Evolutionary conservation across 1,284 basidiomycete genomes (phyloP), one percentile per base, ranked within the genome.

Genomic region (Ceratobasidium sp.): DNA sequence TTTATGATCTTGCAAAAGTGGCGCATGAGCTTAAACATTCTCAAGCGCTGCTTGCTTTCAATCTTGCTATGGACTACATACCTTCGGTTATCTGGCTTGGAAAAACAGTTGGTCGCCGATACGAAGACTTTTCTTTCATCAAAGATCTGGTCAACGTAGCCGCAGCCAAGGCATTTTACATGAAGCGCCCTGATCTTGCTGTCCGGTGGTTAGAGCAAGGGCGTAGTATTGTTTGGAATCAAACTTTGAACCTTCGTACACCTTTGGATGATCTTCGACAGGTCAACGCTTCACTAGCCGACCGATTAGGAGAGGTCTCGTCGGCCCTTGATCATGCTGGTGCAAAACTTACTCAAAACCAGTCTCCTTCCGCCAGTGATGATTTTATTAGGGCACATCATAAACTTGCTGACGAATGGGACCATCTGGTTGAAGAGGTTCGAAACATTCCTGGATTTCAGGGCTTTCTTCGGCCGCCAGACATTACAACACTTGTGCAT

Each of bases 161-260:
- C 4, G 75, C 64, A 0, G 64, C 75, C 20, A 15, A 5, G 20
- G 75, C 63, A 15, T 70, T 77, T 23, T 6, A 20, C 40, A 28
- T 39, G 51, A 9, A n/a, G 15, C 12, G 69, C 12, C 40, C 15
- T 13, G 75, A 55, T 10, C 26, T 67, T 5, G 83, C 83, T 12
- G 40, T 84, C 23, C 83, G 83, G 69, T 81, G 81, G 72, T 66
- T 84, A 1, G 83, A 84, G 70, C 28, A 82, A 73, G 83, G 84
- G 13, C 81, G 84, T 13, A 81, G 81, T 39, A 73, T 85, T 7
- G 81, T 85, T 33, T 85, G 85, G 85, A 78, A 77, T 18, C 84
- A 85, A 77, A 68, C 81, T 1, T 79, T 83, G 26, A 81, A 83
- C 9, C 81, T 86, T 63, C 84, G 83, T 3, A 83, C 82, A 26